Base-by-base conservation (phyloP, 2,329 filamentous ascomycete species). In the Chaetoscypha palmicola region DNA sequence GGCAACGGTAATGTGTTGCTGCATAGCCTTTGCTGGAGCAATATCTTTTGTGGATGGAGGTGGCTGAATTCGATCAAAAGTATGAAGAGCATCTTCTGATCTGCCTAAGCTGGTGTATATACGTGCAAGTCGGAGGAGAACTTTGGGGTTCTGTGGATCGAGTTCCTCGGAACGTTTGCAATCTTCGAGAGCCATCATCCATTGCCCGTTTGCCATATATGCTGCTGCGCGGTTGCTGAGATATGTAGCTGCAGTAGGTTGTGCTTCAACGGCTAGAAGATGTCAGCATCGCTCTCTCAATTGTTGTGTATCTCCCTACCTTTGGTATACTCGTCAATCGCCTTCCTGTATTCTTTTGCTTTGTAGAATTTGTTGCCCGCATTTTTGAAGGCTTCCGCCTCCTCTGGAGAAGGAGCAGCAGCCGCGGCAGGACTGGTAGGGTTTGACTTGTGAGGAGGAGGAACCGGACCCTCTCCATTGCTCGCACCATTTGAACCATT, bases 351-450 rank as follows among this genome's bases (percentile, higher is more conserved):
- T 60, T 96, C 86, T 63, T 84, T 87, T 52, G 90, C 86, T 71
- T 96, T 97, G 77, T 96, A 98, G 62, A 87, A 91, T 61, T 92
- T 92, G 70, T 98, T 98, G 47, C 92, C 92, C 2, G 86, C 79
- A 57, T 86, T 79, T 73, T 98, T 98, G 76, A 83, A 95, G 10
- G 80, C 74, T 68, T 98, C 92, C 20, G 91, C 88, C 62, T 96
- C 87, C 42, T 91, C 85, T 41, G 47, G 46, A 2, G 51, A 58
- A 41, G 55, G 57, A 43, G 44, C 47, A 31, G 68, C 65, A 19
- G 71, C 64, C 34, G 72, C 68, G 38, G 69, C 68, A 33, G 77
- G 78, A 62, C 74, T 81, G 43, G 72, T 73, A 34, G 76, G 75
- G 59, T 74, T 77, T 21, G 76, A 79, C 57, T 77, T 74, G 67